Base-by-base conservation (phyloP, 345 rosid species). In the Brassica juncea region DNA sequence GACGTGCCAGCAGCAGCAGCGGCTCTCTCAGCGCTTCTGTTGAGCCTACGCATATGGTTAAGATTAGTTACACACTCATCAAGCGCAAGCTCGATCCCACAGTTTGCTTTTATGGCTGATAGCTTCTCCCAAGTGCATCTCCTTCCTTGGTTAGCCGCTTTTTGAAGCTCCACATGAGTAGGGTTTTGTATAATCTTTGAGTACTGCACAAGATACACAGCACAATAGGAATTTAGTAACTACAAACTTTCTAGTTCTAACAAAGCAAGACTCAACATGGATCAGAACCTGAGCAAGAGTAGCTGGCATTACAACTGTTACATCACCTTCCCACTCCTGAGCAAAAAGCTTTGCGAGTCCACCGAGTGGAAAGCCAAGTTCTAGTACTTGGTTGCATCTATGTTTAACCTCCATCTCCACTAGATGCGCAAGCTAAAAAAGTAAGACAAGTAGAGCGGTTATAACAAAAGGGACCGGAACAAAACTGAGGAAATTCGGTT, bases 41-140 rank as follows among this genome's bases (percentile, higher is more conserved):
- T 91, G 71, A 95, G 92, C 61, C 98, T 87, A 6, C 91, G 98
- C 97, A 93, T 91, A 89, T 95, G 99, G 87, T 93, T 95, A 47
- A 95, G 96, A 60, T 88, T 87, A 1, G 91, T 86, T 14, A 95
- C 99, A 70, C 93, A 91, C 81, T 95, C 99, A 58, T 95, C 99
- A 47, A 95, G 97, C 14, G 93, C 94, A 76, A 93, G 97, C 86
- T 95, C 98, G 35, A 93, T 95, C 8, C 93, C 97, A 9, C 97
- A 95, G 85, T 95, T 91, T 62, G 96, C 97, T 88, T 95, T 95
- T 6, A 93, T 91, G 34, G 97, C 98, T 3, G 99, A 91, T 60
- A 95, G 97, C 92, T 95, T 95, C 84, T 95, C 99, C 99, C 99
- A 93, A 39, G 99, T 95, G 81, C 99, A 88, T 81, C 99, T 88